Conservation (phyloP, 2,329 filamentous ascomycete genomes). For the Grosmannia serpens region DNA sequence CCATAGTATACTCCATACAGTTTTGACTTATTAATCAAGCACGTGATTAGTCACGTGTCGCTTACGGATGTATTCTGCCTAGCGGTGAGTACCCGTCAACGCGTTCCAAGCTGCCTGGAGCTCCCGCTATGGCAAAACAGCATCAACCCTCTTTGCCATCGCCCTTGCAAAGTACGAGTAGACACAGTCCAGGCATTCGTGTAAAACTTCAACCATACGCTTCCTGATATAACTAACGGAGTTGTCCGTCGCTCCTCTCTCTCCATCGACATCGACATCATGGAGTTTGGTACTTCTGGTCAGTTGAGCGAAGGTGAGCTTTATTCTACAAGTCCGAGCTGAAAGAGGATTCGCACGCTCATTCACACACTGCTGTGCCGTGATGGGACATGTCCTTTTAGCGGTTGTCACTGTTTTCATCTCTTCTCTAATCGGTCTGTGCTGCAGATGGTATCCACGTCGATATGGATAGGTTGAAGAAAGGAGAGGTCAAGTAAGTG, state of each 20-base stretch:
- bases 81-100: constrained; percentile 10
- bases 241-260: neutral
- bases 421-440: neutral
- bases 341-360: neutral
- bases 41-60: constrained; percentile 5
- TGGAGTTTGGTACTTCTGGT: constrained; percentile 55
- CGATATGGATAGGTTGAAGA: constrained; percentile 98
- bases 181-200: neutral
- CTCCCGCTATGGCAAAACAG: neutral
- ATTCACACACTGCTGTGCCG: neutral
- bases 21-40: neutral
- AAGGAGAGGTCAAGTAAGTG: constrained; percentile 94
- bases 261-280: constrained; percentile 19
- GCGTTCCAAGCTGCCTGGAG: constrained; percentile 13
- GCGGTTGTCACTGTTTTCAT: neutral
- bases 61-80: constrained; percentile 1
- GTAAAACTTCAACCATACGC: neutral
- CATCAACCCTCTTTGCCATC: neutral
- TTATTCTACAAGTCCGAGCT: too few species aligned
- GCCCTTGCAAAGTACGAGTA: neutral
- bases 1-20: too few species aligned
- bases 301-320: constrained; percentile 50
- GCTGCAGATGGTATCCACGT: constrained; percentile 89
- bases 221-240: neutral
- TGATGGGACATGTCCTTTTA: neutral